Conservation (phyloP, 2,329 filamentous ascomycete genomes). For the Ophiocordyceps camponoti-floridani region DNA sequence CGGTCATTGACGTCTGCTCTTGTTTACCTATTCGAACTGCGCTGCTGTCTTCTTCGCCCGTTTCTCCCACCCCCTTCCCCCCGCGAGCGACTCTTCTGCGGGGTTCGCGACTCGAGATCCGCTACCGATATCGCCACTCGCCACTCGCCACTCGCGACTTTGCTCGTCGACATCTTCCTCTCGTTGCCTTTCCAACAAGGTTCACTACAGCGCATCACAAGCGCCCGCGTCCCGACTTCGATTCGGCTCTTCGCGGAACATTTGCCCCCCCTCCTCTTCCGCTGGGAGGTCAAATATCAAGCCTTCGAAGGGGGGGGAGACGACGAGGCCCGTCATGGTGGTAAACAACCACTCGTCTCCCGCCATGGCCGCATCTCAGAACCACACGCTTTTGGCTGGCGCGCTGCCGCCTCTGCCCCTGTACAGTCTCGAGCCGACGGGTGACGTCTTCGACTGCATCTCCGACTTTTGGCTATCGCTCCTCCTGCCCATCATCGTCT, state of each 20-base stretch:
- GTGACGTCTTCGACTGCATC: slow-evolving; percentile 57
- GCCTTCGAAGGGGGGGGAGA: neutral
- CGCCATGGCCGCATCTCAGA: slow-evolving; percentile 21
- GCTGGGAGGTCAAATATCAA: neutral
- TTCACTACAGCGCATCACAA: too few relatives aligned
- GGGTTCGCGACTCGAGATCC: too few relatives aligned
- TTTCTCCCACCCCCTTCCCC: neutral
- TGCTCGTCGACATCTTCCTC: too few relatives aligned
- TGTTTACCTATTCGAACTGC: neutral
- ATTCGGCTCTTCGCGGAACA: neutral
- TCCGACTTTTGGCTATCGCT: slow-evolving; percentile 68
- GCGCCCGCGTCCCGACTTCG: neutral
- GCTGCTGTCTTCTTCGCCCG: neutral
- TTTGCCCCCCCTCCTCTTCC: too few relatives aligned
- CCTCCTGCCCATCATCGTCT: slow-evolving; percentile 60
- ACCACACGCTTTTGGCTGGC: slow-evolving; percentile 35
- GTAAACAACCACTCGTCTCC: slow-evolving; percentile 13
- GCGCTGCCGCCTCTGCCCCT: slow-evolving; percentile 64
- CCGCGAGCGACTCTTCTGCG: too few relatives aligned
- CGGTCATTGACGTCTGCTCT: too few relatives aligned
- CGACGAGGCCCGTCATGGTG: slow-evolving; percentile 14
- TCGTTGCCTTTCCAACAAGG: neutral
- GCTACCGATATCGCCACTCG: too few relatives aligned
- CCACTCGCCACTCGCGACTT: too few relatives aligned
- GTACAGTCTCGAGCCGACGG: slow-evolving; percentile 55